phyloP scores from a whole-genome alignment of 805 yeast species.

The Groenewaldozyma tartarivorans region DNA sequence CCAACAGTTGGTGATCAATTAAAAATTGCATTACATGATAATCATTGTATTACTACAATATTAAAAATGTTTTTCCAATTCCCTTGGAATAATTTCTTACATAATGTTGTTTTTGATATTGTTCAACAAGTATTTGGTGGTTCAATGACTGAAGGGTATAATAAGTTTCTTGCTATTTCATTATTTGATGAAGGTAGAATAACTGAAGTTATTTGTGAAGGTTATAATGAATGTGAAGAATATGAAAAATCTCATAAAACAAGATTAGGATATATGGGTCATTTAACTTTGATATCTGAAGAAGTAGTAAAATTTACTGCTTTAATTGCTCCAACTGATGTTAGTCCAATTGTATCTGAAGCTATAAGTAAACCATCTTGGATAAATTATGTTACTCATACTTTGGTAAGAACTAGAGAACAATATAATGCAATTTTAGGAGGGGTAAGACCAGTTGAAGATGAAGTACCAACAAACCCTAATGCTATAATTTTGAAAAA shows the following conservation, averaged over 20 bases:
- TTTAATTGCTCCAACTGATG: constrained; percentile 50
- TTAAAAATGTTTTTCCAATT: constrained; percentile 66
- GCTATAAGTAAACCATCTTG: constrained; percentile 48
- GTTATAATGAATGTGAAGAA: constrained; percentile 49
- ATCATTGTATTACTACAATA: constrained; percentile 57
- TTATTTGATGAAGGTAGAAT: constrained; percentile 57
- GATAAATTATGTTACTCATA: constrained; percentile 74
- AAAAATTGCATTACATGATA: constrained; percentile 74
- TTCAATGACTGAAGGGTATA: constrained; percentile 72
- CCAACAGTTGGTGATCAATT: constrained; percentile 82
- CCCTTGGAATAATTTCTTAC: constrained; percentile 97
- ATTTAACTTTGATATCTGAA: constrained; percentile 83
- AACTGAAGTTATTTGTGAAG: constrained; percentile 48
- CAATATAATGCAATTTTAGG: constrained; percentile 92
- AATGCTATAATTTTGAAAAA: constrained; percentile 27
- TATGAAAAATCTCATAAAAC: constrained; percentile 52
- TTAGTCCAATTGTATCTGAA: constrained; percentile 43
- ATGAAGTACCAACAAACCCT: constrained; percentile 23
- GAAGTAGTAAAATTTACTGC: constrained; percentile 82
- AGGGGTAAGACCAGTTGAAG: constrained; percentile 46
- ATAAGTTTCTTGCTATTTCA: constrained; percentile 65
- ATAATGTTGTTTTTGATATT: constrained; percentile 93
- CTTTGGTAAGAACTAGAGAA: constrained; percentile 80
- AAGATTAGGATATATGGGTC: constrained; percentile 95
- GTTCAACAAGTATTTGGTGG: constrained; percentile 93